Conservation (phyloP, 805 yeast species). For the Myxozyma neotropica region DNA sequence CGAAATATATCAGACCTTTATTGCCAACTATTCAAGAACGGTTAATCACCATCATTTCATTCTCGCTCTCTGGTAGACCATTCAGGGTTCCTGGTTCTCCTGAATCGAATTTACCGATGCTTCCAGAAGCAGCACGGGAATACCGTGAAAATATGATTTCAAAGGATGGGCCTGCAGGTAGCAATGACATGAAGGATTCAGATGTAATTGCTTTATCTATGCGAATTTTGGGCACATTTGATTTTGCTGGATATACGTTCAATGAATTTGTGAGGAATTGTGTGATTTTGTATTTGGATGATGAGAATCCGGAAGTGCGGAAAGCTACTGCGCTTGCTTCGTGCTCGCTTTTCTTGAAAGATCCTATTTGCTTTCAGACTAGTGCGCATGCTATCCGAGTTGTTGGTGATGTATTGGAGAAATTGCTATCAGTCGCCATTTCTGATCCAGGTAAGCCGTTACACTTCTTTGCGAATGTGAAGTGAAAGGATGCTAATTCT, state of each 20-base stretch:
- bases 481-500: background rate
- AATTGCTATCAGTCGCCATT: conserved; percentile 76
- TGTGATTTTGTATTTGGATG: conserved; percentile 80
- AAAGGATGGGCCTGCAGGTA: conserved; percentile 60
- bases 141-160: conserved; percentile 74
- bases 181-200: conserved; percentile 51
- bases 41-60: conserved; percentile 68
- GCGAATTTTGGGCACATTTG: conserved; percentile 71
- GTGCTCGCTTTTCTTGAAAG: conserved; percentile 70
- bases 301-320: conserved; percentile 75
- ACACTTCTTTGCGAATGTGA: background rate
- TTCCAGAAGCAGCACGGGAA: conserved; percentile 62
- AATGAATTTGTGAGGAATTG: conserved; percentile 87
- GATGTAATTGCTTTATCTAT: conserved; percentile 73
- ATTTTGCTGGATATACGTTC: conserved; percentile 72
- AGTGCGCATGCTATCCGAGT: conserved; percentile 79
- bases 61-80: conserved; percentile 75
- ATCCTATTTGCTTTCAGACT: conserved; percentile 81
- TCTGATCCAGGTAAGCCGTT: conserved; percentile 62
- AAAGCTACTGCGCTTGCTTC: conserved; percentile 84
- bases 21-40: conserved; percentile 72
- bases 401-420: conserved; percentile 81
- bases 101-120: conserved; percentile 49
- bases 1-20: conserved; percentile 75
- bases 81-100: conserved; percentile 89